Evolutionary conservation across 352 stramenopile genomes (phyloP).

Genomic region (Phytophthora tubulina): DNA sequence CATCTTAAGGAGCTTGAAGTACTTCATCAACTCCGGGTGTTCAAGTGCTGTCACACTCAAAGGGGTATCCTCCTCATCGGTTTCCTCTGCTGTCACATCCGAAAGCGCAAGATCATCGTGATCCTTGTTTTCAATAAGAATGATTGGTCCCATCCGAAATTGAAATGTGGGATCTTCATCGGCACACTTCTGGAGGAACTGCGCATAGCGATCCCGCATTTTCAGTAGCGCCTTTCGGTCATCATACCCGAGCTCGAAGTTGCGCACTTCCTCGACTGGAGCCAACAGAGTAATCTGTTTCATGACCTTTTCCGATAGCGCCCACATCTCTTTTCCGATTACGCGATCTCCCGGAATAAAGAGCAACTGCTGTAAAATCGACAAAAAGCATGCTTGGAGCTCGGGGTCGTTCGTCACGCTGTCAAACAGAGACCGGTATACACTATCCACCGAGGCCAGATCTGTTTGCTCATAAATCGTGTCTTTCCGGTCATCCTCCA

Average conservation of each 20-base stretch:
- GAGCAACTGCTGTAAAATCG: conserved; percentile 86
- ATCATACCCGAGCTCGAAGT: conserved; percentile 83
- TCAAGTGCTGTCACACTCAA: conserved; percentile 57
- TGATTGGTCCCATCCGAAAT: conserved; percentile 78
- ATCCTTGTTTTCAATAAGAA: conserved; percentile 81
- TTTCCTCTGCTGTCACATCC: conserved; percentile 70
- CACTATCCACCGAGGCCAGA: conserved; percentile 72
- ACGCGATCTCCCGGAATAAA: conserved; percentile 85
- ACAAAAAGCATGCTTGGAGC: conserved; percentile 77
- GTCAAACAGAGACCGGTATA: conserved; percentile 69
- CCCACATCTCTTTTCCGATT: conserved; percentile 91
- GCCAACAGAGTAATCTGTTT: conserved; percentile 82
- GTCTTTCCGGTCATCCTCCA: conserved; percentile 89
- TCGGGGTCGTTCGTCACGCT: conserved; percentile 70
- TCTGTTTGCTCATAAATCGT: conserved; percentile 88
- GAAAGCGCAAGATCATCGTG: conserved; percentile 65
- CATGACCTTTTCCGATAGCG: conserved; percentile 77
- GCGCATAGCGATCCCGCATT: conserved; percentile 80
- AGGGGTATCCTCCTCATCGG: conserved; percentile 63
- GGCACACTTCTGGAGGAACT: conserved; percentile 75
- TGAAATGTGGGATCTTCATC: conserved; percentile 75
- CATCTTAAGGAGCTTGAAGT: conserved; percentile 87
- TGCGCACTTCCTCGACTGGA: conserved; percentile 83
- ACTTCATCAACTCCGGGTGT: conserved; percentile 76
- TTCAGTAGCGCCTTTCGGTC: conserved; percentile 82